phyloP scores from a whole-genome alignment of 2,329 filamentous ascomycete genomes.

The Neofusicoccum cordaticola region DNA sequence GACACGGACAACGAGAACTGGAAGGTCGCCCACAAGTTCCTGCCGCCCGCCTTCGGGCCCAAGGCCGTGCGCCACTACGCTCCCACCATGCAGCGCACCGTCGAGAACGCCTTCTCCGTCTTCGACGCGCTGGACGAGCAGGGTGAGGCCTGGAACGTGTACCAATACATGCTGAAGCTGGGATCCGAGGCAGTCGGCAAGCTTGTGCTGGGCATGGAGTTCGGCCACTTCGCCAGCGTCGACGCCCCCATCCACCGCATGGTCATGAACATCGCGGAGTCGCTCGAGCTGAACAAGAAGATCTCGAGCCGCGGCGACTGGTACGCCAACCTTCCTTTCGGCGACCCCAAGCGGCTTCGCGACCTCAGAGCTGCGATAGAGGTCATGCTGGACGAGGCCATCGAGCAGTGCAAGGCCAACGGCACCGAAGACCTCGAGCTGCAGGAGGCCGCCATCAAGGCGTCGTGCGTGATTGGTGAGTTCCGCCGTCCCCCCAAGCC shows the following conservation, averaged over 20 bases:
- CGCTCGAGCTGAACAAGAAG: constrained; percentile 59
- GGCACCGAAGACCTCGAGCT: constrained; percentile 33
- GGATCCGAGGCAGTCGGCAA: constrained; percentile 45
- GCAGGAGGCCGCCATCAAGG: constrained; percentile 37
- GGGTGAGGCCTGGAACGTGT: constrained; percentile 47
- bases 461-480: constrained; percentile 25
- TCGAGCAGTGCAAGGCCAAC: constrained; percentile 20
- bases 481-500: too few relatives aligned
- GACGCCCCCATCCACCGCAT: constrained; percentile 53
- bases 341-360: constrained; percentile 49
- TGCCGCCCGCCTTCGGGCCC: constrained; percentile 57
- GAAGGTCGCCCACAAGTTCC: constrained; percentile 58
- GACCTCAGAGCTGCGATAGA: constrained; percentile 24
- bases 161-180: constrained; percentile 51
- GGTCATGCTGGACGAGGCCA: constrained; percentile 21
- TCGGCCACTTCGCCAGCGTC: constrained; percentile 42
- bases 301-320: constrained; percentile 54
- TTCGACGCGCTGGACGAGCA: constrained; percentile 50
- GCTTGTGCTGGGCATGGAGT: constrained; percentile 44
- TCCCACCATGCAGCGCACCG: constrained; percentile 56
- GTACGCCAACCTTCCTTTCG: constrained; percentile 58
- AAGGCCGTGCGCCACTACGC: constrained; percentile 62
- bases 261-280: constrained; percentile 50
- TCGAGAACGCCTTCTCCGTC: constrained; percentile 50
- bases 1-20: constrained; percentile 54